These are phyloP conservation scores for Chamaenerion angustifolium DNA, from an alignment of 345 rosid genomes.

Conservation along the genomic window DNA sequence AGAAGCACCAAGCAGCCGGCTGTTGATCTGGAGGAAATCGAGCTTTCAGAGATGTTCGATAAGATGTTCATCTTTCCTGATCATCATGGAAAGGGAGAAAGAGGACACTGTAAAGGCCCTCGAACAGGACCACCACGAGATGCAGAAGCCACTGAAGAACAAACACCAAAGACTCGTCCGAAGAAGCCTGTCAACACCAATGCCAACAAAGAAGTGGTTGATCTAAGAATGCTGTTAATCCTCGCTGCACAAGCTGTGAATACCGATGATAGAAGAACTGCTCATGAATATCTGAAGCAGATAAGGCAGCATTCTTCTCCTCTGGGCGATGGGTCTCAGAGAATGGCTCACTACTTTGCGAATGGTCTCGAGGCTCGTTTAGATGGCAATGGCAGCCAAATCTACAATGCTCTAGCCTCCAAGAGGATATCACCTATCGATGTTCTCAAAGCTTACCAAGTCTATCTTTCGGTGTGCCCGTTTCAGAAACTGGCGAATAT, in stretches of 20 bases:
- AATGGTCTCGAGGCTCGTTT: constrained; percentile 72
- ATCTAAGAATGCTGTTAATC: constrained; percentile 56
- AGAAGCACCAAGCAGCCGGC: constrained; percentile 37
- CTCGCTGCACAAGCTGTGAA: constrained; percentile 76
- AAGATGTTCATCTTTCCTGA: constrained; percentile 22
- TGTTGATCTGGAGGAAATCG: constrained; percentile 20
- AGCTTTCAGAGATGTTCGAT: constrained; percentile 32
- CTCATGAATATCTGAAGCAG: constrained; percentile 54
- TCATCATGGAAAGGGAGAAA: constrained; percentile 1
- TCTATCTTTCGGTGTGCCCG: constrained; percentile 37
- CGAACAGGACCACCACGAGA: background rate
- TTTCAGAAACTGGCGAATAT: constrained; percentile 41
- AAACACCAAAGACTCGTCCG: constrained; percentile 18
- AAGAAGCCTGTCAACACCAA: constrained; percentile 19
- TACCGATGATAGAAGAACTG: constrained; percentile 45
- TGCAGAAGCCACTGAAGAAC: constrained; percentile 9
- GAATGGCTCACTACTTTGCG: constrained; percentile 71
- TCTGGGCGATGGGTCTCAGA: constrained; percentile 53
- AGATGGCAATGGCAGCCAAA: constrained; percentile 43
- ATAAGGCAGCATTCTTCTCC: constrained; percentile 60
- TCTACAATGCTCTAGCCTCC: constrained; percentile 26
- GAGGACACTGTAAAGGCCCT: background rate
- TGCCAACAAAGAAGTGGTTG: constrained; percentile 38
- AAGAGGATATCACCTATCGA: constrained; percentile 42
- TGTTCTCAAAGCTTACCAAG: constrained; percentile 49